Evolutionary conservation across 2,329 filamentous ascomycete genomes (phyloP).

Genomic region (Gaeumannomyces tritici): DNA sequence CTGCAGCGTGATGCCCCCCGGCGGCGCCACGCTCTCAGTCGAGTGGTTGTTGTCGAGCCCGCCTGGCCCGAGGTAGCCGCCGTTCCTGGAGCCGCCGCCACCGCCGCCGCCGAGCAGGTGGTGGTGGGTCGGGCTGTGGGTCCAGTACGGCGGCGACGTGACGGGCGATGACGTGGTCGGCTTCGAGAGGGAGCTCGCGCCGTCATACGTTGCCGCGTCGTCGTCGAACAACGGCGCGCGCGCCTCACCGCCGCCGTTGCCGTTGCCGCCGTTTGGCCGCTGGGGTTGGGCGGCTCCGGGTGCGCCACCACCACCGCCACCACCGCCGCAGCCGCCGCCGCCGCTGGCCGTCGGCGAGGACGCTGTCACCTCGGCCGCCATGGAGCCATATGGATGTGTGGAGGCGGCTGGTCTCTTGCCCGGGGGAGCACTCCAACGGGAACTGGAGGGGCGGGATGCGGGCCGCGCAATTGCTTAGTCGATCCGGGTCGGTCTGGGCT

Average conservation of each 20-base stretch:
- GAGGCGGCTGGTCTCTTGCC: neutral
- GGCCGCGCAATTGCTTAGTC: neutral
- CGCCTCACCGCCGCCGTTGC: neutral
- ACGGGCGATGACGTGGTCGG: slow-evolving; percentile 16
- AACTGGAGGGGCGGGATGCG: too few species aligned
- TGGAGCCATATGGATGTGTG: slow-evolving; percentile 5
- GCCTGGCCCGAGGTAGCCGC: slow-evolving; percentile 15
- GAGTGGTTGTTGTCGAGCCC: slow-evolving; percentile 32
- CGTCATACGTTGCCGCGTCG: slow-evolving; percentile 5
- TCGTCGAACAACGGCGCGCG: slow-evolving; percentile 1
- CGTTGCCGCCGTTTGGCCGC: neutral
- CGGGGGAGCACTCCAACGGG: too few species aligned
- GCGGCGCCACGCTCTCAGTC: slow-evolving; percentile 35
- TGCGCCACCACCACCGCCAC: too few species aligned
- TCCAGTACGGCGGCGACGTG: slow-evolving; percentile 36
- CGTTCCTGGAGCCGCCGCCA: slow-evolving; percentile 5
- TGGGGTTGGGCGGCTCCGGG: neutral
- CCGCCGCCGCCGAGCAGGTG: neutral
- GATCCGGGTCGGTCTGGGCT: neutral
- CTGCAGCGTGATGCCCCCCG: slow-evolving; percentile 48
- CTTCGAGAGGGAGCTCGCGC: slow-evolving; percentile 3
- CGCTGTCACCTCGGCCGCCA: slow-evolving; percentile 6
- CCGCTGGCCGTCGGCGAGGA: neutral
- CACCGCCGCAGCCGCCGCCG: too few species aligned
- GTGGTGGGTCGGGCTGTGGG: slow-evolving; percentile 12